phyloP scores from a whole-genome alignment of 306 rosid genomes.

The Geum urbanum region DNA sequence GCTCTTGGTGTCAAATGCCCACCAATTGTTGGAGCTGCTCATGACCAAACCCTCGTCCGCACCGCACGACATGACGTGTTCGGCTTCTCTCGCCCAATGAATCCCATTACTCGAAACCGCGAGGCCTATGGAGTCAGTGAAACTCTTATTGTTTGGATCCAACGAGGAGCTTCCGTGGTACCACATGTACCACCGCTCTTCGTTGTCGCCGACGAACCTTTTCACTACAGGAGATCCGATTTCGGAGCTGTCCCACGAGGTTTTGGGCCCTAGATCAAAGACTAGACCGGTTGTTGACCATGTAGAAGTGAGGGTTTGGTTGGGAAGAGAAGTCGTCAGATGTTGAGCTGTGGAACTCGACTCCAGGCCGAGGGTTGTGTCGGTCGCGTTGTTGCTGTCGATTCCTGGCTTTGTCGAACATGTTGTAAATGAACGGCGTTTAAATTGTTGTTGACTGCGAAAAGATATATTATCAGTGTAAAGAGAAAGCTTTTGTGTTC shows the following conservation, averaged over 20 bases:
- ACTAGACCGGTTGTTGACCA: slow-evolving; percentile 50
- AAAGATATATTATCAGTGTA: neutral
- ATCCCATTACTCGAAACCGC: slow-evolving; percentile 79
- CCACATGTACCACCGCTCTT: slow-evolving; percentile 88
- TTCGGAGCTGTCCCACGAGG: slow-evolving; percentile 64
- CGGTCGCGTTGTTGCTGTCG: slow-evolving; percentile 21
- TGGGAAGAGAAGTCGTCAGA: slow-evolving; percentile 2
- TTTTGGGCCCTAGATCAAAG: slow-evolving; percentile 48
- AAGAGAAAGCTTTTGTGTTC: slow-evolving; percentile 3
- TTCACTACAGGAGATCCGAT: slow-evolving; percentile 71
- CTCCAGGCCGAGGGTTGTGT: slow-evolving; percentile 21
- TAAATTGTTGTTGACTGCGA: neutral
- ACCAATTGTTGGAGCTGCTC: slow-evolving; percentile 59
- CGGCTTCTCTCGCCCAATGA: slow-evolving; percentile 64
- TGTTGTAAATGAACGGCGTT: slow-evolving; percentile 1
- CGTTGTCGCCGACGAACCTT: slow-evolving; percentile 66
- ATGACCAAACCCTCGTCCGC: slow-evolving; percentile 57
- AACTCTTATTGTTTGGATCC: neutral
- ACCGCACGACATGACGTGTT: slow-evolving; percentile 28
- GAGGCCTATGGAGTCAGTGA: slow-evolving; percentile 46
- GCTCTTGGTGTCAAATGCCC: slow-evolving; percentile 58
- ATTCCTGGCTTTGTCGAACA: slow-evolving; percentile 22
- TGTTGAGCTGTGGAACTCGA: slow-evolving; percentile 15
- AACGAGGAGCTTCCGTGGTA: slow-evolving; percentile 47
- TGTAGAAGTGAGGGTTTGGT: slow-evolving; percentile 22